Base-by-base conservation (phyloP, 2,329 filamentous ascomycete genomes). In the Ceratocystis harringtonii region DNA sequence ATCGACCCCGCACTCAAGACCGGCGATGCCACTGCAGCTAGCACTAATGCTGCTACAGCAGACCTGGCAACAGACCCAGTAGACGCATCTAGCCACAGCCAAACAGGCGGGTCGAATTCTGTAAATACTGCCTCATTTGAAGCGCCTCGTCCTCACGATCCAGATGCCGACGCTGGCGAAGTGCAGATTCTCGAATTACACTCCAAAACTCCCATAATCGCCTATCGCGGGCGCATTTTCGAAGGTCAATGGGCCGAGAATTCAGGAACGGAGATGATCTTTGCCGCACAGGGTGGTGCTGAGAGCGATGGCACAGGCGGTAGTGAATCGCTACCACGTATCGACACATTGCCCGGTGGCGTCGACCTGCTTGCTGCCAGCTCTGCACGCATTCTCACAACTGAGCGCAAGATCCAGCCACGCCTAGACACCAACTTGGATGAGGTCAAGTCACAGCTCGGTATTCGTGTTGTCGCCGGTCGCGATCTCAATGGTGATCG, bases 161-260 rank as follows among this genome's bases (percentile, higher is more conserved):
- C 22, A 25, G 62, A 63, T 8, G 44, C 63, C 17, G 62, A 67
- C 4, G 61, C 68, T 5, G 72, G 76, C 36, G 75, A 81, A 48
- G 82, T 96, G 5, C 90, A 96, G 72, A 86, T 96, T 62, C 78
- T 94, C n/a, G 90, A 90, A 32, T 79, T 96, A 2, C 88, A 95
- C 74, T 86, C 86, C 0, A 71, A 76, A 1, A 87, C 88, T 61
- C 92, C 92, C 0, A 77, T 96, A 32, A 80, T 96, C 67, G 87
- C 88, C 25, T 95, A 95, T 75, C 82, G 87, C 66, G 88, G 88
- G 36, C 83, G 86, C 68, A 78, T 95, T 25, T 94, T 92, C 72
- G 85, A 84, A 69, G 92, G 90, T 69, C 77, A 84, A 58, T 97
- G 92, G 92, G 82, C 84, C 10, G 84, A 89, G 68, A 87, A 90